Evolutionary conservation across 257 asterid species (phyloP), one percentile per base, ranked within the genome.

Genomic region (Solanum chilense): DNA sequence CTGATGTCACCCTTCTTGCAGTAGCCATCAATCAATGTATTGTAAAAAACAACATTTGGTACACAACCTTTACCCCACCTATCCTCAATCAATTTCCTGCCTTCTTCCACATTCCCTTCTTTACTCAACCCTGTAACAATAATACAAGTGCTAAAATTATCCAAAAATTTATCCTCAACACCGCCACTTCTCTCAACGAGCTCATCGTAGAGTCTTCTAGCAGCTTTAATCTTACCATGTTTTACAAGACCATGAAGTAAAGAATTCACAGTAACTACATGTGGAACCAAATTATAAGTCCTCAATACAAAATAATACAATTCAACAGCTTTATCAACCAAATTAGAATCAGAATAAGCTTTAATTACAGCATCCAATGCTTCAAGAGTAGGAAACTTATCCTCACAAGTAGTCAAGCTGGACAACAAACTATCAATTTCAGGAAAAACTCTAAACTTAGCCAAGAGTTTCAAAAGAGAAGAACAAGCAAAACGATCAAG

Each of bases 61-160:
- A 97, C 91, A 89, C 98, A 96, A 35, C 91, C 91, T 90, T 87
- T 92, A 80, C 99, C 99, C 98, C 99, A 95, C 84, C 91, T 93
- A 83, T 91, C 93, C 93, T 93, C 97, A 76, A 97, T 94, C 90
- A 97, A 89, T 85, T 90, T 92, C 90, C 86, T 70, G 87, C 95
- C 99, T 89, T 94, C 92, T 85, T 93, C 94, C 39, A 97, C 95
- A 88, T 93, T 92, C 47, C 98, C 97, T 66, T 93, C 94, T 89
- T 90, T 92, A 88, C 99, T 94, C 91, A 93, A 90, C 89, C 95
- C 99, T 84, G 87, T 93, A 18, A 94, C 96, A 94, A 97, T 91
- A 88, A 94, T 93, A 85, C 95, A 91, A 70, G 93, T 94, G 89
- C 99, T 97, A 86, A 93, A 93, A 90, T 94, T 94, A 88, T 97